Evolutionary conservation across 1,139 yeast genomes (phyloP).

Genomic region (Zygoascus hellenicus): DNA sequence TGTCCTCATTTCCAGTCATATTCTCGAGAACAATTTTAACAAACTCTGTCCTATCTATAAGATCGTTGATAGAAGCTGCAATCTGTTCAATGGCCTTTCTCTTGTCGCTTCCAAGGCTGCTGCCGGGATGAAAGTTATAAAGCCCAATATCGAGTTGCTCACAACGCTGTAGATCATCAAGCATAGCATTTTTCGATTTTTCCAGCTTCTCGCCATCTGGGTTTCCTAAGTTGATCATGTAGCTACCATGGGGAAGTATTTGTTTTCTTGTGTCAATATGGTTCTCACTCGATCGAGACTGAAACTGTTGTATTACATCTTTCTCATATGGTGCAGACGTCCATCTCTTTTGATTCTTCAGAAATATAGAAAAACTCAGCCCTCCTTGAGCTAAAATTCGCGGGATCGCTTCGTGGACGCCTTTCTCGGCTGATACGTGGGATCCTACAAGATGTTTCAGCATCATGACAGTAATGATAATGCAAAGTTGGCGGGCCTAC

Average conservation of each 20-base stretch:
- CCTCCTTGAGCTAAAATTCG: constrained; percentile 26
- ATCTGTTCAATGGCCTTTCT: constrained; percentile 55
- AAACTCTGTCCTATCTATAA: constrained; percentile 62
- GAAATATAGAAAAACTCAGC: constrained; percentile 82
- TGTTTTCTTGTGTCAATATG: constrained; percentile 72
- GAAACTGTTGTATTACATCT: constrained; percentile 64
- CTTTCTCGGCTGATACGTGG: constrained; percentile 35
- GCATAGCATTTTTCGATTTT: constrained; percentile 70
- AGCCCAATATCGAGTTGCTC: constrained; percentile 78
- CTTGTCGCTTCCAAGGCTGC: constrained; percentile 65
- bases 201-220: constrained; percentile 77
- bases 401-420: constrained; percentile 60
- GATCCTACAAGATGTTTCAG: constrained; percentile 31
- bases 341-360: constrained; percentile 91
- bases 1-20: constrained; percentile 95
- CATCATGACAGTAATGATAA: not conserved
- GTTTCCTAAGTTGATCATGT: constrained; percentile 84
- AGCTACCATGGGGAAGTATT: constrained; percentile 90
- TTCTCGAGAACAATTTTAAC: constrained; percentile 90
- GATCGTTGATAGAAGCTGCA: constrained; percentile 74
- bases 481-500: not conserved
- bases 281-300: constrained; percentile 51
- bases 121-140: constrained; percentile 94
- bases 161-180: constrained; percentile 84
- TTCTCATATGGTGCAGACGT: constrained; percentile 66